Conservation (phyloP, 1,284 basidiomycete genomes). For the Chiua sp. region DNA sequence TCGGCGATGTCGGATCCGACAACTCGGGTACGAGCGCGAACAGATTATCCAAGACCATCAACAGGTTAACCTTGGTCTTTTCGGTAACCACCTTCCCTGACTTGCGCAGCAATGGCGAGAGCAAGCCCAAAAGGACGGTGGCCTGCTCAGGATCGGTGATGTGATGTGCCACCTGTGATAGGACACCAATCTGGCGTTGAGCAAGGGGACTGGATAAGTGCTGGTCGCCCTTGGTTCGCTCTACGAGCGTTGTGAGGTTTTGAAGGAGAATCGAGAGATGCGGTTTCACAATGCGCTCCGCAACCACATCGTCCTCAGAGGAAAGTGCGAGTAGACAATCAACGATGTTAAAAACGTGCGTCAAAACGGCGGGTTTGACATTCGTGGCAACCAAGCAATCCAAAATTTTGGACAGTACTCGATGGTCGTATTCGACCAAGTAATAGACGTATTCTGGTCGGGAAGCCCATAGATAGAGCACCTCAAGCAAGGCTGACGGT, state of each 20-base stretch:
- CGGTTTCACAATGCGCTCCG: slow-evolving; percentile 70
- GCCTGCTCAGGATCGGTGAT: slow-evolving; percentile 78
- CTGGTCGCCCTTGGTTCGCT: slow-evolving; percentile 61
- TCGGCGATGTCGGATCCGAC: slow-evolving; percentile 50
- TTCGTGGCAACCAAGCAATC: slow-evolving; percentile 82
- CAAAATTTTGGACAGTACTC: slow-evolving; percentile 80
- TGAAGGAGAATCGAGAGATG: slow-evolving; percentile 71
- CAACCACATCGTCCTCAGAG: slow-evolving; percentile 53
- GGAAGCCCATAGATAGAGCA: slow-evolving; percentile 84
- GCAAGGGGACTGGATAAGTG: slow-evolving; percentile 73
- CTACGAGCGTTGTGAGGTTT: slow-evolving; percentile 76
- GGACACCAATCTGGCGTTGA: slow-evolving; percentile 83
- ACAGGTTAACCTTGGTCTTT: slow-evolving; percentile 85
- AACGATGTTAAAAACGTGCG: slow-evolving; percentile 86
- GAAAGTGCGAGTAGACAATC: slow-evolving; percentile 74
- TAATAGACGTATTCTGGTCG: slow-evolving; percentile 62
- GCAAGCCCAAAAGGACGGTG: slow-evolving; percentile 72
- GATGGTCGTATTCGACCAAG: slow-evolving; percentile 74
- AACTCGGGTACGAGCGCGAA: slow-evolving; percentile 79
- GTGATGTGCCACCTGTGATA: slow-evolving; percentile 83
- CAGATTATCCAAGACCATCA: slow-evolving; percentile 78
- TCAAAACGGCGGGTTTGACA: slow-evolving; percentile 88
- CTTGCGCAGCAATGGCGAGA: slow-evolving; percentile 84
- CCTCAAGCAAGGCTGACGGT: slow-evolving; percentile 88
- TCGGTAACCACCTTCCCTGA: slow-evolving; percentile 83